Conservation (phyloP, 1,139 yeast species). For the Dujonia santamariae region DNA sequence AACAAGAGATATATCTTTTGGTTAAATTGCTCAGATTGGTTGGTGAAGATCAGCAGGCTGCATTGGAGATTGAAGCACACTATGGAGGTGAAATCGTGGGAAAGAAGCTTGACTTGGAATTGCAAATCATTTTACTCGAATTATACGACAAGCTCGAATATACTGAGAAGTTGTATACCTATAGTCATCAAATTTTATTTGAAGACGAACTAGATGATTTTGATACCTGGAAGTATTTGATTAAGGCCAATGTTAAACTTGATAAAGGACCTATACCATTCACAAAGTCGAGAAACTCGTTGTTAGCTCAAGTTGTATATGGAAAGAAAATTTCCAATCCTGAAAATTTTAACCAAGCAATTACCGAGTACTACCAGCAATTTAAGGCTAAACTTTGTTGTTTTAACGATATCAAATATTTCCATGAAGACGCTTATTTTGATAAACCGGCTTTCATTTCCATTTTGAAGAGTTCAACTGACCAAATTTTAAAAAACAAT, state of each 20-base stretch:
- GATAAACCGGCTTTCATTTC: constrained; percentile 12
- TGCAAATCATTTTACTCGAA: constrained; percentile 51
- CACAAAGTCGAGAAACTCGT: constrained; percentile 49
- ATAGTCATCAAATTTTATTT: constrained; percentile 33
- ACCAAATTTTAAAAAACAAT: constrained; percentile 5
- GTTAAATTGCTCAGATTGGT: constrained; percentile 42
- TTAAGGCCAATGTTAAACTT: constrained; percentile 28
- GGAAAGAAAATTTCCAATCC: constrained; percentile 19
- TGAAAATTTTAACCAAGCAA: constrained; percentile 19
- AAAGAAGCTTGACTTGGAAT: constrained; percentile 52
- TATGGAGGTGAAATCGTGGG: constrained; percentile 27
- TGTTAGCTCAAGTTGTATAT: constrained; percentile 52
- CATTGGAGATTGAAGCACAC: constrained; percentile 25
- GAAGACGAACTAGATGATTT: constrained; percentile 53
- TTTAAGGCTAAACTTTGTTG: constrained; percentile 59
- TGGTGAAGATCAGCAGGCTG: constrained; percentile 27
- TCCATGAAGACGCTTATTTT: constrained; percentile 14
- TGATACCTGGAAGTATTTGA: constrained; percentile 55
- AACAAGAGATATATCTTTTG: constrained; percentile 61
- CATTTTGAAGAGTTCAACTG: constrained; percentile 11
- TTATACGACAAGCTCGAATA: constrained; percentile 33
- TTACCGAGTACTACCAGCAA: constrained; percentile 38
- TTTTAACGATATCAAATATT: constrained; percentile 51
- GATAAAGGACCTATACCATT: constrained; percentile 9
- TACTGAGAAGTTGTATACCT: constrained; percentile 41